Conservation (phyloP, 2,329 filamentous ascomycete species). For the Aspergillus eucalypticola region DNA sequence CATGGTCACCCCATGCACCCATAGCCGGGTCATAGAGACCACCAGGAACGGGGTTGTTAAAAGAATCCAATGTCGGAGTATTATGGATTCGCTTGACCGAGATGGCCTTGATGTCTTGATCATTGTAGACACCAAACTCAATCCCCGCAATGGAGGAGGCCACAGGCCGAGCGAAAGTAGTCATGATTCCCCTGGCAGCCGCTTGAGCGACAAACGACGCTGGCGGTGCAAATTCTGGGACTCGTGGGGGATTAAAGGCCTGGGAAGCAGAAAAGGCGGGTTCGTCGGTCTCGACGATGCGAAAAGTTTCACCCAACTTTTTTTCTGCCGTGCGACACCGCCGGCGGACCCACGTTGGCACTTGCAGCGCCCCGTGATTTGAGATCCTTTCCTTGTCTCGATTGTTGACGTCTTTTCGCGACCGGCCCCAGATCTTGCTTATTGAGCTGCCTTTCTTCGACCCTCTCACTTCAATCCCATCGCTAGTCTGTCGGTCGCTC, state of each 20-base stretch:
- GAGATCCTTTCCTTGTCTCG: slow-evolving; percentile 8
- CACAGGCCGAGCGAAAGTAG: slow-evolving; percentile 68
- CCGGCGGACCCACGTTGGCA: slow-evolving; percentile 20
- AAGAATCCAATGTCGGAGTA: slow-evolving; percentile 87
- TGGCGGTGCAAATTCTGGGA: slow-evolving; percentile 24
- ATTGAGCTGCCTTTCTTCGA: neutral
- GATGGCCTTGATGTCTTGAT: slow-evolving; percentile 79
- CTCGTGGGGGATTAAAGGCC: slow-evolving; percentile 20
- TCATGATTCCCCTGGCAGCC: slow-evolving; percentile 43
- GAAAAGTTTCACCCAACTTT: slow-evolving; percentile 38
- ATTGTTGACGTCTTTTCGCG: neutral
- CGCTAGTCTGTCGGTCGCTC: neutral
- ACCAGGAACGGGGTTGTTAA: slow-evolving; percentile 84
- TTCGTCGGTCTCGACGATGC: slow-evolving; percentile 30
- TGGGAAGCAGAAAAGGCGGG: slow-evolving; percentile 28
- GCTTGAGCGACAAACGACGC: slow-evolving; percentile 37
- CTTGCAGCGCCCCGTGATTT: slow-evolving; percentile 13
- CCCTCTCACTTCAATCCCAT: neutral
- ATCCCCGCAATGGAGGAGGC: slow-evolving; percentile 81
- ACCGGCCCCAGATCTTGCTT: too few species aligned
- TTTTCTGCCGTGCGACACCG: slow-evolving; percentile 43
- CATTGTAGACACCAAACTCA: slow-evolving; percentile 82
- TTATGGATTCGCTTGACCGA: slow-evolving; percentile 95
- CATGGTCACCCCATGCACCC: slow-evolving; percentile 82
- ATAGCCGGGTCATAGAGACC: slow-evolving; percentile 91